Evolutionary conservation across 2,329 filamentous ascomycete species (phyloP).

Genomic region (Penicillium verrucosum): DNA sequence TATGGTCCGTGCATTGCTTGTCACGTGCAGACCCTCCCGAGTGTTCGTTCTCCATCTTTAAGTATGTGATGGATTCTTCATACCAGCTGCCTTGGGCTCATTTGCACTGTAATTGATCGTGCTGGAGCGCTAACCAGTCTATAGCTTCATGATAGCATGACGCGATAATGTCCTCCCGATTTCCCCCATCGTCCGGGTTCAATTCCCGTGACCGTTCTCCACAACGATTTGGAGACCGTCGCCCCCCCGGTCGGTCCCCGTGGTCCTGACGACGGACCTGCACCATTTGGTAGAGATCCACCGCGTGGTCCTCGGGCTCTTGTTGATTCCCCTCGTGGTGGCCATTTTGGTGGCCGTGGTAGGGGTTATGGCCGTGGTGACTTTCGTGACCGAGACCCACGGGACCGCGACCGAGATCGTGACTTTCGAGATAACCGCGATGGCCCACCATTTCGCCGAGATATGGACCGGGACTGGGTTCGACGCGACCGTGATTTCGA

Average conservation of each 20-base stretch:
- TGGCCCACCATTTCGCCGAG: conserved; percentile 42
- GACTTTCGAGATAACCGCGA: conserved; percentile 43
- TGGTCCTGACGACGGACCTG: conserved; percentile 59
- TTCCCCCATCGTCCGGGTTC: conserved; percentile 62
- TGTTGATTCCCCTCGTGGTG: conserved; percentile 64
- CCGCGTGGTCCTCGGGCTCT: conserved; percentile 79
- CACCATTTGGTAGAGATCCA: conserved; percentile 61
- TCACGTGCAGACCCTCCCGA: conserved; percentile 7
- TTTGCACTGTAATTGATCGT: not conserved
- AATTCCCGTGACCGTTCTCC: conserved; percentile 65
- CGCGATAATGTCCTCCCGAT: conserved; percentile 56
- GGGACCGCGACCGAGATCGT: conserved; percentile 41
- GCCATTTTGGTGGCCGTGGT: conserved; percentile 36
- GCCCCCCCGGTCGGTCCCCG: conserved; percentile 56
- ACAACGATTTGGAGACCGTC: conserved; percentile 67
- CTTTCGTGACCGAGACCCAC: conserved; percentile 56
- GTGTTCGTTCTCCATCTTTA: conserved; percentile 5
- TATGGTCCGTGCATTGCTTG: conserved; percentile 6
- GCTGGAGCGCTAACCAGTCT: conserved; percentile 37
- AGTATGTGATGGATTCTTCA: conserved; percentile 10
- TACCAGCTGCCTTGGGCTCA: not conserved
- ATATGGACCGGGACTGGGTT: conserved; percentile 45
- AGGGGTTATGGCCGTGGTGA: conserved; percentile 45
- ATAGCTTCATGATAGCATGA: conserved; percentile 34
- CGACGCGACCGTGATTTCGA: conserved; percentile 49